These are phyloP conservation scores for Eucalyptus paniculata DNA, from an alignment of 345 rosid species.

Conservation along the genomic window DNA sequence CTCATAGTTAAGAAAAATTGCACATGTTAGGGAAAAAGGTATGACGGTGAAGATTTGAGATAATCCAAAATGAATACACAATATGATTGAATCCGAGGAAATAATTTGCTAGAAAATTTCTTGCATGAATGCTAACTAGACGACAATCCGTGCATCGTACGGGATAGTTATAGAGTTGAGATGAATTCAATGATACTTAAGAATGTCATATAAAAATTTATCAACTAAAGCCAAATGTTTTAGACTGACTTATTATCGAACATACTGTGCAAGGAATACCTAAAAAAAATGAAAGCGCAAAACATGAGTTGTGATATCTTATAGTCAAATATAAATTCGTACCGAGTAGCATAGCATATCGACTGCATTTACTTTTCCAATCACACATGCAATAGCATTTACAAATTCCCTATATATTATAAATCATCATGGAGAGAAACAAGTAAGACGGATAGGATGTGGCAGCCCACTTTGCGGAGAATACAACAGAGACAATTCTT, in stretches of 20 bases:
- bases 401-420: neutral
- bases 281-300: neutral
- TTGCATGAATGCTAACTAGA: neutral
- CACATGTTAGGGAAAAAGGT: neutral
- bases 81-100: neutral
- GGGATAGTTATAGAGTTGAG: neutral
- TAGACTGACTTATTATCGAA: neutral
- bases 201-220: too few species aligned
- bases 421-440: neutral
- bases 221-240: too few species aligned
- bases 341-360: neutral
- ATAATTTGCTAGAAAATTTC: neutral
- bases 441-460: neutral
- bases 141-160: accelerated
- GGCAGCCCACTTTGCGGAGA: neutral
- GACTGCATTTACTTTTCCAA: neutral
- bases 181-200: too few species aligned
- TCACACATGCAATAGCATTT: neutral
- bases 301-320: neutral
- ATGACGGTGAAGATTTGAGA: neutral
- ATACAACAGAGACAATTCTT: neutral
- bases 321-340: too few species aligned
- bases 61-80: neutral
- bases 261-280: neutral
- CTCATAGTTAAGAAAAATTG: neutral